These are phyloP conservation scores for Venturia aucupariae DNA, from an alignment of 2,329 filamentous ascomycete species.

Conservation along the genomic window DNA sequence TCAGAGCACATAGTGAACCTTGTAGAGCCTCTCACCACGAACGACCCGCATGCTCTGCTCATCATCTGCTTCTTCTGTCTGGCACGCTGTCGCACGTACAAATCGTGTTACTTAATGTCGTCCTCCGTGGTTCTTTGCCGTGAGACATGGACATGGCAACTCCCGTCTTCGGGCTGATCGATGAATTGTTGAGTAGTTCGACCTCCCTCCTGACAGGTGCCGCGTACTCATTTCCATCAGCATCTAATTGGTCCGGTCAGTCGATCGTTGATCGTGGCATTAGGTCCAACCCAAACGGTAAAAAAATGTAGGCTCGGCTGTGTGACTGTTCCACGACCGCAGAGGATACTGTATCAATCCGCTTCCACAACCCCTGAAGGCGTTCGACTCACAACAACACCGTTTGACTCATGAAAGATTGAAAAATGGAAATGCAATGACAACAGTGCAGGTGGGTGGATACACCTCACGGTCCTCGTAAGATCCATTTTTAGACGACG, in stretches of 20 bases:
- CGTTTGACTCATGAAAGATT: background rate
- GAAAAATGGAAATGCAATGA: background rate
- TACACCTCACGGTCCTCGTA: background rate
- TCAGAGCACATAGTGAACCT: background rate
- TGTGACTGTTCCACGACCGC: background rate
- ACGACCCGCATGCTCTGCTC: background rate
- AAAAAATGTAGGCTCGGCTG: background rate
- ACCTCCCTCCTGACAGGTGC: background rate
- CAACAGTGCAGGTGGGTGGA: background rate
- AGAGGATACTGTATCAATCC: background rate
- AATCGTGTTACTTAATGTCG: background rate
- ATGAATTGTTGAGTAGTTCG: background rate
- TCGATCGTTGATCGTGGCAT: background rate
- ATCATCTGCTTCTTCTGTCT: background rate
- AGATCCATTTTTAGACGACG: background rate
- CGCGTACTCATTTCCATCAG: background rate
- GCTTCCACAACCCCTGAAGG: background rate
- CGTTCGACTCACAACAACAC: background rate
- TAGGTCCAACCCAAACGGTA: background rate
- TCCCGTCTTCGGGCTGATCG: background rate
- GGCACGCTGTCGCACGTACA: background rate
- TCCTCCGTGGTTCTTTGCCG: background rate
- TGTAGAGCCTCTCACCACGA: background rate
- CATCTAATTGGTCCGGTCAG: background rate
- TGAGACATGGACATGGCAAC: constrained; percentile 1